Evolutionary conservation across 805 yeast genomes (phyloP).

Genomic region (Candida glaebosa): DNA sequence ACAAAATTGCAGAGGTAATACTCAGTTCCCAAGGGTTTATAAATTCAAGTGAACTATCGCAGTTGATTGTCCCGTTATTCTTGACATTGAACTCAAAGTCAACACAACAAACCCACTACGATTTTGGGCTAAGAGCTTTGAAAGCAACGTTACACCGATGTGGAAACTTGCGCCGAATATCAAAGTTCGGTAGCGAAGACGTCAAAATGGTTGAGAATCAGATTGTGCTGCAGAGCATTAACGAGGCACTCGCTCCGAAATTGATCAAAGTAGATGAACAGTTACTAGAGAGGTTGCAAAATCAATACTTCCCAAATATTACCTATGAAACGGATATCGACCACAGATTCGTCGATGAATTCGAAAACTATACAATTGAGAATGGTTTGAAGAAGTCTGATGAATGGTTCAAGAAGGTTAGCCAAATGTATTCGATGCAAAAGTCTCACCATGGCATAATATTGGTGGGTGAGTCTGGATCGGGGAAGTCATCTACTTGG

Average conservation of each 20-base stretch:
- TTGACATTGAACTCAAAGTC: conserved; percentile 33
- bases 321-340: conserved; percentile 17
- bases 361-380: conserved; percentile 23
- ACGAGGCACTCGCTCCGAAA: conserved; percentile 67
- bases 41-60: conserved; percentile 43
- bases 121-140: conserved; percentile 83
- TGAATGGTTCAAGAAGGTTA: conserved; percentile 50
- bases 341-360: conserved; percentile 18
- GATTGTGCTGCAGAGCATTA: conserved; percentile 49
- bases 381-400: conserved; percentile 32
- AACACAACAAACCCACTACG: conserved; percentile 71
- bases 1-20: conserved; percentile 66
- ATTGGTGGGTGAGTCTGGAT: conserved; percentile 71
- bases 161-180: conserved; percentile 41
- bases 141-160: conserved; percentile 64
- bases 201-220: conserved; percentile 17
- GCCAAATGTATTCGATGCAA: conserved; percentile 62
- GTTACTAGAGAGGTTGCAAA: conserved; percentile 26
- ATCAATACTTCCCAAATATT: conserved; percentile 24
- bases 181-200: conserved; percentile 7
- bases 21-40: conserved; percentile 69
- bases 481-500: conserved; percentile 67
- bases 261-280: conserved; percentile 51
- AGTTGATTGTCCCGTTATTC: conserved; percentile 54
- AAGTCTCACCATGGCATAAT: conserved; percentile 73